phyloP scores from a whole-genome alignment of 2,329 filamentous ascomycete genomes.

The Colletotrichum limetticola region DNA sequence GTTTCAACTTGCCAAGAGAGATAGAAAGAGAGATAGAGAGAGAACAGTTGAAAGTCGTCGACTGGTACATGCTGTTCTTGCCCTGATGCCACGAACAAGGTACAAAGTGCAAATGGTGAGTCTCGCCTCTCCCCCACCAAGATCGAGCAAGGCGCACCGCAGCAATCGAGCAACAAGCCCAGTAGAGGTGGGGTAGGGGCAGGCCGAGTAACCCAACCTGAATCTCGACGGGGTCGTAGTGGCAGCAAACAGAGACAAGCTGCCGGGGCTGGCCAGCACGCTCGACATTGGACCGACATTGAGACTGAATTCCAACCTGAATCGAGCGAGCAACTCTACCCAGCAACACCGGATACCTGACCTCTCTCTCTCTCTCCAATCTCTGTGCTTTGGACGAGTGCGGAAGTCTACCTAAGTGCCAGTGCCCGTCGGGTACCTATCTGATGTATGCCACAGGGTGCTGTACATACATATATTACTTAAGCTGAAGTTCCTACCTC shows the following conservation, averaged over 20 bases:
- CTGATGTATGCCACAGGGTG: not conserved
- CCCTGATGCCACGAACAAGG: not conserved
- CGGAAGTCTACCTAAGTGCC: not conserved
- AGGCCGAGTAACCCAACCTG: conserved; percentile 25
- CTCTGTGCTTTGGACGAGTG: not conserved
- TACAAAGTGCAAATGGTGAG: not conserved
- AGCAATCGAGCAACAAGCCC: conserved; percentile 15
- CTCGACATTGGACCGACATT: not conserved
- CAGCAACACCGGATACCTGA: not conserved
- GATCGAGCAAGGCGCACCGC: conserved; percentile 1
- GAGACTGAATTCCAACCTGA: not conserved
- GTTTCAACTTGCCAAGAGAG: not conserved
- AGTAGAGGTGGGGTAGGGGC: conserved; percentile 34
- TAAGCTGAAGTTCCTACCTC: not conserved
- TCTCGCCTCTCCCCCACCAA: not conserved
- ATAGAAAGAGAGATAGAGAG: not conserved
- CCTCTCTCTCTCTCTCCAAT: not conserved
- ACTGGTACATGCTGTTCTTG: not conserved
- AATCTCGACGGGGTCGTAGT: conserved; percentile 28
- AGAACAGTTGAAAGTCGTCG: not conserved
- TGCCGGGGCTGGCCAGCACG: not conserved
- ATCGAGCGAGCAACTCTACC: not conserved
- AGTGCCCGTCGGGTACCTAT: too few species aligned
- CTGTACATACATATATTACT: not conserved
- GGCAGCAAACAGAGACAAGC: conserved; percentile 8